Evolutionary conservation across 2,329 filamentous ascomycete genomes (phyloP).

Genomic region (Tolypocladium tropicale): DNA sequence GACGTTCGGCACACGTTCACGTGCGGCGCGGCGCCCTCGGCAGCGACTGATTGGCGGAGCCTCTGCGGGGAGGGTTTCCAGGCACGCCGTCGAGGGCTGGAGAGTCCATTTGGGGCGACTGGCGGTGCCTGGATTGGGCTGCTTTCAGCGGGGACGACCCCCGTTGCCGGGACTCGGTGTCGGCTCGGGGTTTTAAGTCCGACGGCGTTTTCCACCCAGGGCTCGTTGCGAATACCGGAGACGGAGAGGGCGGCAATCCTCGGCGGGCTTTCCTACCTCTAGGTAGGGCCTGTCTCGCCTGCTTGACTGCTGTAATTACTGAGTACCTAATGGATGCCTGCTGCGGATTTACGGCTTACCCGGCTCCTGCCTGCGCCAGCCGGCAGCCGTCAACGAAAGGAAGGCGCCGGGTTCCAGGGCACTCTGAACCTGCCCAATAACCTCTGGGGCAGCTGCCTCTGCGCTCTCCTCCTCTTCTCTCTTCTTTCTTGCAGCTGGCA

Average conservation of each 20-base stretch:
- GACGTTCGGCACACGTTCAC: neutral
- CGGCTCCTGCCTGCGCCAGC: neutral
- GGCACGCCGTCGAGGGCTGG: neutral
- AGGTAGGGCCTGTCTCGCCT: too few species aligned
- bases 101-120: neutral
- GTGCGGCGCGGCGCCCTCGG: neutral
- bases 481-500: neutral
- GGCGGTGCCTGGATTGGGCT: neutral
- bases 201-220: neutral
- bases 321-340: too few species aligned
- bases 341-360: neutral
- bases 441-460: too few species aligned
- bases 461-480: too few species aligned
- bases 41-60: neutral
- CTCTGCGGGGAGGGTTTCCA: neutral
- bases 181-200: neutral
- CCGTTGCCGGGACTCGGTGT: neutral
- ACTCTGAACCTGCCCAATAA: too few species aligned
- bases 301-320: too few species aligned
- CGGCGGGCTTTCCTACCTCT: too few species aligned
- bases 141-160: neutral
- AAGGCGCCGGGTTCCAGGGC: too few species aligned
- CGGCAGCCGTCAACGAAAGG: too few species aligned
- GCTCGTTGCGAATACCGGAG: neutral
- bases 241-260: neutral